Conservation (phyloP, 106 monocot genomes). For the Xerophyta viscosa region DNA sequence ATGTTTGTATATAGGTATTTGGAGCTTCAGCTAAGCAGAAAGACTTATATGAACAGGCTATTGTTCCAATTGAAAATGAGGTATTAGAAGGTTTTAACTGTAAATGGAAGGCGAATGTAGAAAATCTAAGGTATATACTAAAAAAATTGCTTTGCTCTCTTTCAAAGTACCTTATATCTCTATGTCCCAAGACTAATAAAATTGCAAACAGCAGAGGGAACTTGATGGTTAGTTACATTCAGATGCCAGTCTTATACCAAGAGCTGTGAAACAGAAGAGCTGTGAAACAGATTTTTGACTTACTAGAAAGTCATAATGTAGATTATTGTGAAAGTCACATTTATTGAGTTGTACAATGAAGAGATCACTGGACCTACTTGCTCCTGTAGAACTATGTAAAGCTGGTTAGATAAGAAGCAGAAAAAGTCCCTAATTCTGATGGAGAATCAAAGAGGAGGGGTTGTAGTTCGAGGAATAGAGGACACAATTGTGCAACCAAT, state of each 20-base stretch:
- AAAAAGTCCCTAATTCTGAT: conserved; percentile 85
- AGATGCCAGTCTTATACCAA: conserved; percentile 90
- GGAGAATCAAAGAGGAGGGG: conserved; percentile 99
- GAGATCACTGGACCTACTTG: conserved; percentile 97
- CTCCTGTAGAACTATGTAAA: conserved; percentile 89
- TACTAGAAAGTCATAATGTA: conserved; percentile 85
- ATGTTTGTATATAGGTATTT: conserved; percentile 76
- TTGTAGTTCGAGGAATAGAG: conserved; percentile 84
- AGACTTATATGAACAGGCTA: conserved; percentile 90
- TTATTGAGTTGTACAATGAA: conserved; percentile 95
- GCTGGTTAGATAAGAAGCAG: conserved; percentile 67
- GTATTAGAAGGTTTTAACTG: conserved; percentile 98
- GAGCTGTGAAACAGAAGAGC: too few species aligned
- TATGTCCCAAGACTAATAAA: neutral
- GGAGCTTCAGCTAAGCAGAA: conserved; percentile 75
- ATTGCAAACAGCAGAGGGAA: conserved; percentile 45
- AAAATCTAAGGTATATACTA: conserved; percentile 55
- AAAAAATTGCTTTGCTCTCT: neutral
- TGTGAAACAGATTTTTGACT: conserved; percentile 97
- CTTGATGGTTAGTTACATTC: conserved; percentile 61
- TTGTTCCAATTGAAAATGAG: conserved; percentile 94
- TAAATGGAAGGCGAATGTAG: conserved; percentile 98
- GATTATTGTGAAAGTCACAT: conserved; percentile 98
- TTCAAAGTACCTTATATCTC: neutral
- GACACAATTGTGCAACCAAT: conserved; percentile 94